Percentiles rank a stretch among this genome's conserved stretches.
phyloP scores from a whole-genome alignment of 768 basidiomycete genomes.

The Rhodosporidiobolus sp. region DNA sequence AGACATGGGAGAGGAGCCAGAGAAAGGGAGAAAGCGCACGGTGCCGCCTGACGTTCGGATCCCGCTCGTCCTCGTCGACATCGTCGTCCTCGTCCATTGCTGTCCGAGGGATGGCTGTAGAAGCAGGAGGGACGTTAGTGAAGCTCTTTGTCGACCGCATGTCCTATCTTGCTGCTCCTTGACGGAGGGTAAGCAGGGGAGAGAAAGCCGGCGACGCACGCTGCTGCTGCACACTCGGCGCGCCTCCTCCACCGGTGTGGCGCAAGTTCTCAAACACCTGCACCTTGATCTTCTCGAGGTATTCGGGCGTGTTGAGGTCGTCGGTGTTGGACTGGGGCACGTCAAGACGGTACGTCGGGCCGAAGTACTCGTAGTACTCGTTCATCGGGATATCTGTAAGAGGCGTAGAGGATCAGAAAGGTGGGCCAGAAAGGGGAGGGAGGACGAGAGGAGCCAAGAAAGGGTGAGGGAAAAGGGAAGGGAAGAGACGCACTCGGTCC shows the following conservation, averaged over 20 bases:
- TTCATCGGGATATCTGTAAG: constrained; percentile 89
- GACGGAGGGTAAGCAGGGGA: not conserved
- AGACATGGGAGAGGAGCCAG: not conserved
- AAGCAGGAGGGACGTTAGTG: not conserved
- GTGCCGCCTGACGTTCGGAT: constrained; percentile 71
- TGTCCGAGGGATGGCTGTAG: constrained; percentile 74
- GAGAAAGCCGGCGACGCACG: constrained; percentile 54
- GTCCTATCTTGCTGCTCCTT: too few species aligned
- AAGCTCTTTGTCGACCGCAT: too few species aligned
- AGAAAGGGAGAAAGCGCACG: constrained; percentile 47
- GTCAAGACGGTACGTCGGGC: constrained; percentile 92
- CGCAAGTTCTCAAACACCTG: constrained; percentile 89
- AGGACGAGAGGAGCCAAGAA: not conserved
- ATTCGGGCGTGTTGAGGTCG: constrained; percentile 87
- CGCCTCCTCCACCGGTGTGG: constrained; percentile 64
- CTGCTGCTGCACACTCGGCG: constrained; percentile 88
- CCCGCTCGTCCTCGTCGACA: constrained; percentile 79
- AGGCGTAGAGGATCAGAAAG: not conserved
- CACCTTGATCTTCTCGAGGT: constrained; percentile 85
- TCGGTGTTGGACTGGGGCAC: constrained; percentile 92
- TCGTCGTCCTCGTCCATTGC: constrained; percentile 79
- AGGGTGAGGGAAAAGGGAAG: not conserved
- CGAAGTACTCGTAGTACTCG: constrained; percentile 99
- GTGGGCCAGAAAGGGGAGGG: not conserved
- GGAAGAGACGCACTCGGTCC: constrained; percentile 61